Base-by-base conservation (phyloP, 2,329 filamentous ascomycete species). In the Beauveria brongniartii region DNA sequence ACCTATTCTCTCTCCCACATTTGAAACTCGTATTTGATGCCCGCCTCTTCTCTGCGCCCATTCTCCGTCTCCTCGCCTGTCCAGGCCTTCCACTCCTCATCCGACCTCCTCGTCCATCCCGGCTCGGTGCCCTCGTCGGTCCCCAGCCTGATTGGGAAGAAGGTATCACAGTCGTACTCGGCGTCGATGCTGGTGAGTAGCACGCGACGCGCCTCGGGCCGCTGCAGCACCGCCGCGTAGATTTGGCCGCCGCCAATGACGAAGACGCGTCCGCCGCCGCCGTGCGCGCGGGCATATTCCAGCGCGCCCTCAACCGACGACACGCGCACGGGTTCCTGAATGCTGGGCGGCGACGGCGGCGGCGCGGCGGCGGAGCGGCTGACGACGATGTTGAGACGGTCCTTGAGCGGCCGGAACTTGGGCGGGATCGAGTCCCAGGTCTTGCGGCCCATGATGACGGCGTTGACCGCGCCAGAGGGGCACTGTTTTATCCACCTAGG, bases 371-470 rank as follows among this genome's bases (percentile, higher is more conserved):
- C 73, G 16, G 78, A 78, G 52, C 87, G 80, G 63, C 86, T 89
- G 66, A 99, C 79, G 65, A 97, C 84, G 46, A 97, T 84, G 73
- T 96, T 97, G 55, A 92, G 78, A 10, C 94, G 81, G 64, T 86
- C 88, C 63, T 85, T 87, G 40, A 99, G 80, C 20, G 94, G 94
- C 2, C 92, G 82, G 71, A 94, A 92, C 56, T 80, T 82, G 7
- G 79, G 70, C 2, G 94, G 93, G 63, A 99, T 93, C 65, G 87
- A 91, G 57, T 96, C 91, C 88, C 93, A 99, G 0, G 94, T 99
- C 75, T 95, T 97, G 70, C 94, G 89, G 63, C 94, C 94, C 94
- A 99, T 99, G 67, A 99, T 88, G 56, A 97, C 90, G 20, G 90
- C 89, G 73, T 92, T 93, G 65, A 77, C 62, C 47, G 76, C 67